Base-by-base conservation (phyloP, 169 alveolate genomes). In the Plasmodium fragile region DNA sequence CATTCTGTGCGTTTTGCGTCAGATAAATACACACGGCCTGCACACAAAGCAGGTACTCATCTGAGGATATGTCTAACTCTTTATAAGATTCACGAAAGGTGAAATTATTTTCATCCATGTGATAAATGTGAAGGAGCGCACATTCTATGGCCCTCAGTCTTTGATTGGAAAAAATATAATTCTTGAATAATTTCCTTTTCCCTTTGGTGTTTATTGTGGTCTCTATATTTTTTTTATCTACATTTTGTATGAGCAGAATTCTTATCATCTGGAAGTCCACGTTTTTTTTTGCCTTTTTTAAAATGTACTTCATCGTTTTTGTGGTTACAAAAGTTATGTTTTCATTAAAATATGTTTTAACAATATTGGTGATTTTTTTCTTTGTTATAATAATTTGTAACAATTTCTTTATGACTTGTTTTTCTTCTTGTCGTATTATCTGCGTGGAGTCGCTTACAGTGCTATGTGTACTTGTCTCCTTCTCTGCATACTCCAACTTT, bases 1-100 rank as follows among this genome's bases (percentile, higher is more conserved):
- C 69, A n/a, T 45, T 36, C 41, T 72, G 41, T 5, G 11, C 22
- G 10, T 79, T 41, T 6, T 49, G 30, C 10, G 34, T 34, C 13
- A 79, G 18, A 45, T 79, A 79, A 41, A 22, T 6, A 45, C 85
- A 79, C n/a, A 79, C 65, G 32, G 34, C n/a, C 4, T 45, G 32
- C 30, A 79, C 59, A 75, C 93, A 73, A n/a, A 13, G 11, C 6
- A 85, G 18, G 49, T 85, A 85, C 16, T 85, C 93, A 43, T n/a
- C 28, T 28, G 78, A 28, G 0, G 93, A 18, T 36, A 85, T 73
- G 18, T 25, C 59, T 18, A 85, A 16, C 28, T 85, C 85, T 53
- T 85, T 75, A 36, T 39, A 77, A 2, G 45, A 32, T 3, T 75
- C 41, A 32, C 13, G 49, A 53, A 32, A n/a, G 10, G 11, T 32